Evolutionary conservation across 2,329 filamentous ascomycete genomes (phyloP), one percentile per base, ranked within the genome.

Genomic region (Scedosporium minutisporum): DNA sequence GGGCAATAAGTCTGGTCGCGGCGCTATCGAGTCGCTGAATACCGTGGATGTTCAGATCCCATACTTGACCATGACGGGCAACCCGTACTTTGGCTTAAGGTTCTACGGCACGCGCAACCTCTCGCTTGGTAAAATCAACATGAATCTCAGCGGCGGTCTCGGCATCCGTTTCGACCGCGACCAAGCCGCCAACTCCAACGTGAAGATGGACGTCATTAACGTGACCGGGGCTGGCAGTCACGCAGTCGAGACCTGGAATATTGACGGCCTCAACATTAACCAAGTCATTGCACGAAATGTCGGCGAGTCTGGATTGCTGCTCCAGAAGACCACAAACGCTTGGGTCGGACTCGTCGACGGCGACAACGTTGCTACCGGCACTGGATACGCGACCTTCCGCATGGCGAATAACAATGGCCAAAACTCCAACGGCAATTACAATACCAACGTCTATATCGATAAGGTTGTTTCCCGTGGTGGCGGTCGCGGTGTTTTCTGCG

Each of bases 171-270:
- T 85, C 66, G 81, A 85, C 51, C 79, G 82, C 38, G 82, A 85
- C 70, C 65, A 71, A 3, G 78, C 81, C 3, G 74, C 76, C 41
- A 84, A 82, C 71, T 73, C 71, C 16, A 81, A 83, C 65, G 82
- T 85, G 6, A 76, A 71, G 33, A 85, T 85, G 76, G 81, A 76
- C 61, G 73, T 71, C 38, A 78, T 85, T 65, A 76, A 65, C 5
- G 79, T 84, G 25, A 82, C 75, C 0, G 81, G 82, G 3, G 80
- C 82, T 6, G 73, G 78, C 5, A 82, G 78, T 67, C 82, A 85
- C 67, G 81, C 80, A 2, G 80, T 85, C 41, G 82, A 85, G 71
- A 82, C 79, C 0, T 85, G 81, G 80, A 85, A 85, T 69, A 84
- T 85, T 51, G 77, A 84, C 65, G 78, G 79, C 10, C 75, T 85